Evolutionary conservation across 2,329 filamentous ascomycete genomes (phyloP).

Genomic region (Beauveria medogensis): DNA sequence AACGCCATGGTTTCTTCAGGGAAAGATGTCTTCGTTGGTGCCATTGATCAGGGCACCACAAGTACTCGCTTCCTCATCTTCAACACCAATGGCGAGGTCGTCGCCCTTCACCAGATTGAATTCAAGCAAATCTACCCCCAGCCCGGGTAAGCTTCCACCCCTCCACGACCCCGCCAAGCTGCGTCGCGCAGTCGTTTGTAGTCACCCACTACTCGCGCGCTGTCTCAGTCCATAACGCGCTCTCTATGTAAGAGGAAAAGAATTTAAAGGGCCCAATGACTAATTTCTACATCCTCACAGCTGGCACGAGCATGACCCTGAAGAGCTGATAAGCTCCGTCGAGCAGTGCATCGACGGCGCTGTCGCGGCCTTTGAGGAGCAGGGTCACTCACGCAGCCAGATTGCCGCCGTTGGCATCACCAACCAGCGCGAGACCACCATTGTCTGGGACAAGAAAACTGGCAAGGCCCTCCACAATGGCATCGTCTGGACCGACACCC

Average conservation of each 20-base stretch:
- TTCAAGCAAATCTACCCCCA: constrained; percentile 68
- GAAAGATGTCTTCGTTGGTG: constrained; percentile 53
- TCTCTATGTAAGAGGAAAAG: too few species aligned
- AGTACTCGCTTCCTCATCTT: constrained; percentile 74
- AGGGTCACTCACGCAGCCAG: constrained; percentile 57
- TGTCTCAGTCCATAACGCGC: too few species aligned
- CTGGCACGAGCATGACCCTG: constrained; percentile 79
- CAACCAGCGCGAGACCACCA: constrained; percentile 75
- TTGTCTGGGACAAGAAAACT: constrained; percentile 71
- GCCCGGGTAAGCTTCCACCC: constrained; percentile 51
- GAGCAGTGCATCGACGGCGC: constrained; percentile 69
- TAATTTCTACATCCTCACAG: constrained; percentile 30
- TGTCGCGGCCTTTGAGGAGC: constrained; percentile 57
- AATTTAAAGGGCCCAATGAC: neutral
- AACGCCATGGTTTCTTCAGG: constrained; percentile 24
- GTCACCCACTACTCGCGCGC: neutral
- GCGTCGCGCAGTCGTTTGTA: neutral
- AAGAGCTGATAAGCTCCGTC: constrained; percentile 64
- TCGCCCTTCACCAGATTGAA: constrained; percentile 67
- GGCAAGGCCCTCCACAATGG: constrained; percentile 73
- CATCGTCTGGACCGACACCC: constrained; percentile 81
- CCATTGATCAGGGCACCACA: constrained; percentile 74
- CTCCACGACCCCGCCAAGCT: constrained; percentile 1
- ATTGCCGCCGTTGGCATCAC: constrained; percentile 74
- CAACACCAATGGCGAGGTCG: constrained; percentile 58